A percentile compares a stretch with the other conserved stretches of the same genome.
phyloP scores from a whole-genome alignment of 768 basidiomycete species.

The Suillus spraguei region DNA sequence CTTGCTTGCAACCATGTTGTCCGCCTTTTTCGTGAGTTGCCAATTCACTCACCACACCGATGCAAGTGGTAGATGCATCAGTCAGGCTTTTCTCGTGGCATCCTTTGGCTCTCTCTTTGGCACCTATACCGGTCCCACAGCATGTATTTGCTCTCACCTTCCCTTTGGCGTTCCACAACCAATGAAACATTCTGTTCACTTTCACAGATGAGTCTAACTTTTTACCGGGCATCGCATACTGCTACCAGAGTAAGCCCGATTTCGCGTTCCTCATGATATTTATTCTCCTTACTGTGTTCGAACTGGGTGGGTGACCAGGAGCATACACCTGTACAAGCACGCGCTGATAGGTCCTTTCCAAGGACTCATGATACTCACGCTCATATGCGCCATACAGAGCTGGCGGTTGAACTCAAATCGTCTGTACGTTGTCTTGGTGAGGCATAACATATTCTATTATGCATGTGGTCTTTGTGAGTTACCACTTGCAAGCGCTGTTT shows the following conservation, averaged over 20 bases:
- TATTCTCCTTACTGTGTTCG: neutral
- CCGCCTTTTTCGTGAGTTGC: neutral
- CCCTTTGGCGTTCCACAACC: too few species aligned
- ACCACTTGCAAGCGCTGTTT: too few species aligned
- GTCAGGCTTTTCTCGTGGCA: neutral
- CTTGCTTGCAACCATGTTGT: neutral
- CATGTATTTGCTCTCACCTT: neutral
- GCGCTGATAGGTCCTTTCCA: too few species aligned
- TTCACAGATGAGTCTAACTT: neutral
- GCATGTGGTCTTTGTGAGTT: too few species aligned
- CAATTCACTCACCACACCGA: neutral
- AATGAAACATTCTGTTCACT: neutral
- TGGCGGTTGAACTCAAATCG: neutral
- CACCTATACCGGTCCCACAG: neutral
- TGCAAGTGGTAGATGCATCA: neutral
- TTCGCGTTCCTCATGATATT: neutral
- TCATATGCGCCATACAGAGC: neutral
- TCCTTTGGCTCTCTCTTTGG: neutral
- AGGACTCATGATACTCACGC: neutral
- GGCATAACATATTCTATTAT: neutral
- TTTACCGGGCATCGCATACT: too few species aligned
- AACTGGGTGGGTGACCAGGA: neutral
- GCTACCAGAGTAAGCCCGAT: neutral
- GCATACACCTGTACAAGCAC: too few species aligned
- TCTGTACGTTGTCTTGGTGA: neutral